A percentile compares a stretch with the other conserved stretches of the same genome.
Evolutionary conservation across 2,329 filamentous ascomycete genomes (phyloP).

Genomic region (Curvularia hawaiiensis): DNA sequence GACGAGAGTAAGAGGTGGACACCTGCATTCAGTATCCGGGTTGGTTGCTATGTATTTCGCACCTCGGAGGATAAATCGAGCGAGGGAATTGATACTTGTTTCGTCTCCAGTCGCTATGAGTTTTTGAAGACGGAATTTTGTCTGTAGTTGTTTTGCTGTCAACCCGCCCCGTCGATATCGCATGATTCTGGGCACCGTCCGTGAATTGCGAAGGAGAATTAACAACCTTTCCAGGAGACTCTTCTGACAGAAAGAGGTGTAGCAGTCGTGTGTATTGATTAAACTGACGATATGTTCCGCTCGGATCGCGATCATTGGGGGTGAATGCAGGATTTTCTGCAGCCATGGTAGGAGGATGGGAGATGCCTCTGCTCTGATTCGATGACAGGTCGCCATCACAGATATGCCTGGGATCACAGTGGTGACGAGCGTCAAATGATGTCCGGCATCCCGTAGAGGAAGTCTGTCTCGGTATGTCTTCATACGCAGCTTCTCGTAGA

Average conservation of each 20-base stretch:
- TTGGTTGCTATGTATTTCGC: neutral
- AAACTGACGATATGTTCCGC: conserved; percentile 1
- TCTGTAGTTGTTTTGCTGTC: neutral
- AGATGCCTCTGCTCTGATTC: conserved; percentile 7
- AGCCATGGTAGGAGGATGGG: conserved; percentile 1
- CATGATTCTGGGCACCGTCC: neutral
- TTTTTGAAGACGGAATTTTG: rapidly evolving
- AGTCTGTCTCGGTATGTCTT: neutral
- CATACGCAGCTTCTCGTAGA: conserved; percentile 19
- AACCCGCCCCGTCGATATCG: neutral
- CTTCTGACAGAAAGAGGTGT: neutral
- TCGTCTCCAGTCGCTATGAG: neutral
- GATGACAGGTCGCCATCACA: conserved; percentile 7
- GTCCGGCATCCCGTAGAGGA: neutral
- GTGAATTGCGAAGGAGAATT: neutral
- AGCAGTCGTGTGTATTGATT: neutral
- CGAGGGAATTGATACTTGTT: neutral
- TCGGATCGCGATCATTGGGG: neutral
- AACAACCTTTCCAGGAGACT: neutral
- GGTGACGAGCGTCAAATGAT: conserved; percentile 11
- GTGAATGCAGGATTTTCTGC: neutral
- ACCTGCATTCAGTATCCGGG: neutral
- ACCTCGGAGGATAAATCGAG: conserved; percentile 5
- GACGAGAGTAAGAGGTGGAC: neutral
- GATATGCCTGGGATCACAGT: conserved; percentile 4